phyloP scores from a whole-genome alignment of 73 alveolate genomes.

The Effrenium voratum region DNA sequence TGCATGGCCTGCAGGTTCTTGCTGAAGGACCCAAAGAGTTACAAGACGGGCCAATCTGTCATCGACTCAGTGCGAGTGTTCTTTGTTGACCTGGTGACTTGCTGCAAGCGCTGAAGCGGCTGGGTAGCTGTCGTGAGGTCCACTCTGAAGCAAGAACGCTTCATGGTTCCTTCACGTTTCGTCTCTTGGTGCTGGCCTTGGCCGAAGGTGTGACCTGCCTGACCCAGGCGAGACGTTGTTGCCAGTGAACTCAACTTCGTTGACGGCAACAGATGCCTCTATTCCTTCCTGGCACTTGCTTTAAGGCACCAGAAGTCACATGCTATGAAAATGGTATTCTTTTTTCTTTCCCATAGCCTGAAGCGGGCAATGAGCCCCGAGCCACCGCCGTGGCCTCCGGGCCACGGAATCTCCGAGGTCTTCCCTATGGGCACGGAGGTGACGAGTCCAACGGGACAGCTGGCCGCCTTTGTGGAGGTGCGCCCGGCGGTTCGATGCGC shows the following conservation, averaged over 20 bases:
- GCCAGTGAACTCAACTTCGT: not conserved
- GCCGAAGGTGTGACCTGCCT: not conserved
- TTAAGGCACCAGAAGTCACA: not conserved
- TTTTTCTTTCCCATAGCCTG: not conserved
- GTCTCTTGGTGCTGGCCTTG: not conserved
- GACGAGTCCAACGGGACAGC: slow-evolving; percentile 47
- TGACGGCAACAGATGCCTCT: not conserved
- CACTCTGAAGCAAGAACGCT: slow-evolving; percentile 48
- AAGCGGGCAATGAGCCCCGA: not conserved
- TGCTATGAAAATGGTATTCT: not conserved
- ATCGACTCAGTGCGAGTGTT: not conserved
- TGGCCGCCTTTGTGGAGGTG: slow-evolving; percentile 86
- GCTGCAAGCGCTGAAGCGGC: not conserved
- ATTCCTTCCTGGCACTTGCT: not conserved
- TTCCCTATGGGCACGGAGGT: slow-evolving; percentile 89
- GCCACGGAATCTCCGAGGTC: not conserved
- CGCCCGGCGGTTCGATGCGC: not conserved
- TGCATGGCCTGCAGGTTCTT: slow-evolving; percentile 7
- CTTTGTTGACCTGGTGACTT: not conserved
- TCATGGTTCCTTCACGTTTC: slow-evolving; percentile 88
- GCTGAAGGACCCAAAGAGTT: slow-evolving; percentile 69
- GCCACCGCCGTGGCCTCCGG: not conserved
- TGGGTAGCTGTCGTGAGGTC: not conserved
- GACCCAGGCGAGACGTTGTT: not conserved
- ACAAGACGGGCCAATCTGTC: slow-evolving; percentile 36